A percentile compares a stretch with the other conserved stretches of the same genome.
Evolutionary conservation across 1,284 basidiomycete species (phyloP).

Genomic region (Volvariella surrecta): DNA sequence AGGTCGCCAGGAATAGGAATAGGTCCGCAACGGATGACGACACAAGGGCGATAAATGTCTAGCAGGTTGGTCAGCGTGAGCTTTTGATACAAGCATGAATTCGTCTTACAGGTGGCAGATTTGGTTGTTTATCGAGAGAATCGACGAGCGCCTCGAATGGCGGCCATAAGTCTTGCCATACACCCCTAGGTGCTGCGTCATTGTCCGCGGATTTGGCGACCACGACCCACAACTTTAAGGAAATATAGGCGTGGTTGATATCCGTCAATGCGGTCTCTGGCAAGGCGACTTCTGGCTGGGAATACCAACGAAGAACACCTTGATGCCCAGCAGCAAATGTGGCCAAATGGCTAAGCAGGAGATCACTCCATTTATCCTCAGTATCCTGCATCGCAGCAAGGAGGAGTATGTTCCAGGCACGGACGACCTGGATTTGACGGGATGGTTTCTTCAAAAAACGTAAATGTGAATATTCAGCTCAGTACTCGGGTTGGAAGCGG

Average conservation of each 20-base stretch:
- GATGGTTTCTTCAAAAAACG: neutral
- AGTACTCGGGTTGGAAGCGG: neutral
- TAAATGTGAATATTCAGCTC: neutral
- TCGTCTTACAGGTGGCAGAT: constrained; percentile 37
- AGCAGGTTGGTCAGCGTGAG: neutral
- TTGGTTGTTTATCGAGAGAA: constrained; percentile 35
- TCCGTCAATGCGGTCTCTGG: constrained; percentile 39
- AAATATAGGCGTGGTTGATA: constrained; percentile 57
- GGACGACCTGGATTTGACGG: constrained; percentile 20
- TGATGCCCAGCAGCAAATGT: constrained; percentile 41
- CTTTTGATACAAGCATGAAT: neutral
- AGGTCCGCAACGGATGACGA: constrained; percentile 58
- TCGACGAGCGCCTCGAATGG: constrained; percentile 48
- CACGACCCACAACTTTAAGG: constrained; percentile 63
- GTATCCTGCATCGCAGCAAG: constrained; percentile 41
- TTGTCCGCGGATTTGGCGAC: constrained; percentile 35
- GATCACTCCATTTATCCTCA: constrained; percentile 27
- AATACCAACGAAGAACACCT: constrained; percentile 30
- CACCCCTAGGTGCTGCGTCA: constrained; percentile 20
- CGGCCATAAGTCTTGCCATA: constrained; percentile 73
- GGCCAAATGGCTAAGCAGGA: constrained; percentile 40
- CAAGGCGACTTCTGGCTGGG: constrained; percentile 22
- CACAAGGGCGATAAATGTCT: constrained; percentile 49
- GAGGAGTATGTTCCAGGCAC: constrained; percentile 56
- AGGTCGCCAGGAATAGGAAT: constrained; percentile 50